These are phyloP conservation scores for Flaveria floridana DNA, from an alignment of 140 eudicot species.

Conservation along the genomic window DNA sequence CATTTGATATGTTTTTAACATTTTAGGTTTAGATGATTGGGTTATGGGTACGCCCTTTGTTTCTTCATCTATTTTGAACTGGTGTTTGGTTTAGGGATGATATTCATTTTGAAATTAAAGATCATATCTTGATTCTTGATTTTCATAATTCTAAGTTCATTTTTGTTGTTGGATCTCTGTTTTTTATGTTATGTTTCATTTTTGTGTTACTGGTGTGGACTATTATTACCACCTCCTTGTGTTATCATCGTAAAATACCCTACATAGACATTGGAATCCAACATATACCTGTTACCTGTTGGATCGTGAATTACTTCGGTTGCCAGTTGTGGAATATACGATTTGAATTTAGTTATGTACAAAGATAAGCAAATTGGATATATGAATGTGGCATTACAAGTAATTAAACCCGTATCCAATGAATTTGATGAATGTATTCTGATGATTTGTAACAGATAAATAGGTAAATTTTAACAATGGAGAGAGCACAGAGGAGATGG, in stretches of 20 bases:
- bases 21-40: not conserved
- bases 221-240: not conserved
- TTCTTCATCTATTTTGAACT: not conserved
- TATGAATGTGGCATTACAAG: constrained; percentile 1
- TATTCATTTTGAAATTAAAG: not conserved
- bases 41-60: not conserved
- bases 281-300: not conserved
- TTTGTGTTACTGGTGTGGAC: not conserved
- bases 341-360: not conserved
- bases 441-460: constrained; percentile 1
- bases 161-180: not conserved
- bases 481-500: constrained; percentile 59
- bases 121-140: not conserved
- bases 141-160: not conserved
- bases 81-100: not conserved
- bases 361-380: not conserved
- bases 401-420: not conserved
- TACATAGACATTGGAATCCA: not conserved
- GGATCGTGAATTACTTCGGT: not conserved
- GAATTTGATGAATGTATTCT: not conserved
- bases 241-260: not conserved
- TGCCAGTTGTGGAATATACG: not conserved
- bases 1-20: not conserved
- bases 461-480: constrained; percentile 39
- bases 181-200: not conserved